Evolutionary conservation across 2,329 filamentous ascomycete genomes (phyloP).

Genomic region (Colletotrichum kahawae): DNA sequence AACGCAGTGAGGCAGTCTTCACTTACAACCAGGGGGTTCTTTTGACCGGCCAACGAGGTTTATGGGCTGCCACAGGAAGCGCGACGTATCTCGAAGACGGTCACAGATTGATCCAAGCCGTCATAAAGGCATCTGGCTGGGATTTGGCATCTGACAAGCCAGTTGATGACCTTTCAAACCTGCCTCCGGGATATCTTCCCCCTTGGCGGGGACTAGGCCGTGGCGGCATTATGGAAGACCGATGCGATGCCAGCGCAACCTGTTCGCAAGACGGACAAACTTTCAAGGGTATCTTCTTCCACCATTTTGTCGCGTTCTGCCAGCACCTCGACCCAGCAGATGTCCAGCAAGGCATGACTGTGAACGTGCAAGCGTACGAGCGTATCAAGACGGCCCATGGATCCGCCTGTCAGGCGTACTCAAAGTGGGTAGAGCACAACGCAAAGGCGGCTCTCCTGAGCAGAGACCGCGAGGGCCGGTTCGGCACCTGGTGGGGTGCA

Average conservation of each 20-base stretch:
- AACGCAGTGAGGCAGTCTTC: slow-evolving; percentile 87
- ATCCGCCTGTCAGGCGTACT: slow-evolving; percentile 68
- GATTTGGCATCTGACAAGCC: slow-evolving; percentile 47
- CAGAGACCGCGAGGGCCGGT: slow-evolving; percentile 69
- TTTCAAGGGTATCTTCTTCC: slow-evolving; percentile 96
- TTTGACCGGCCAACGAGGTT: slow-evolving; percentile 78
- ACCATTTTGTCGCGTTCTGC: slow-evolving; percentile 84
- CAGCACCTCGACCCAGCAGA: slow-evolving; percentile 56
- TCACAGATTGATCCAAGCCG: slow-evolving; percentile 75
- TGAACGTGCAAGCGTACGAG: slow-evolving; percentile 34
- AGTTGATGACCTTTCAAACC: slow-evolving; percentile 41
- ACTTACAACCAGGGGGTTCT: slow-evolving; percentile 96
- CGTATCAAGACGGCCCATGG: slow-evolving; percentile 52
- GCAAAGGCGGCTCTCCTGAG: slow-evolving; percentile 75
- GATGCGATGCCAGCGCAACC: slow-evolving; percentile 74
- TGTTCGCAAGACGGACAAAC: slow-evolving; percentile 88
- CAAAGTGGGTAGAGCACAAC: slow-evolving; percentile 80
- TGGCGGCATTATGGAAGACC: slow-evolving; percentile 81
- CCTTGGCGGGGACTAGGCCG: slow-evolving; percentile 79
- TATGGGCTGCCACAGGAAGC: slow-evolving; percentile 82
- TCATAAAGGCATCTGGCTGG: slow-evolving; percentile 83
- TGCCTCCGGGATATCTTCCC: slow-evolving; percentile 43
- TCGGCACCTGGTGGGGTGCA: slow-evolving; percentile 89
- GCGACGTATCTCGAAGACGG: slow-evolving; percentile 76
- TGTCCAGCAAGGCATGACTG: slow-evolving; percentile 25